A percentile compares a stretch with the other conserved stretches of the same genome.
phyloP scores from a whole-genome alignment of 2,329 filamentous ascomycete genomes.

The Chaetomium globosum region DNA sequence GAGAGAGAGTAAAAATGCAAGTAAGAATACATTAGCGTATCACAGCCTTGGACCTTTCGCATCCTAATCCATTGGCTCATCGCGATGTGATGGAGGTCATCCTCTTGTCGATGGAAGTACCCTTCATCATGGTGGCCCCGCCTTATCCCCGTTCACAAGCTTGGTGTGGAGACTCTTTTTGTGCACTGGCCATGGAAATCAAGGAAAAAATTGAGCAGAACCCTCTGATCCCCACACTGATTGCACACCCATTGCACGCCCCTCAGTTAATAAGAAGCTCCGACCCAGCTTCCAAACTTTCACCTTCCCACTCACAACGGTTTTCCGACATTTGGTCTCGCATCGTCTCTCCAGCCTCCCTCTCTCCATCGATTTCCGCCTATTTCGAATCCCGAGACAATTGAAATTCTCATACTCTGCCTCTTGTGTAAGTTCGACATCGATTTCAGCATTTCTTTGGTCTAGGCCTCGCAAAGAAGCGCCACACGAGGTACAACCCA shows the following conservation, averaged over 20 bases:
- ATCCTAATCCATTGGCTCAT: not conserved
- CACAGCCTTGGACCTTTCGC: not conserved
- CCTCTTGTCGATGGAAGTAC: not conserved
- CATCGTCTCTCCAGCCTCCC: constrained; percentile 4
- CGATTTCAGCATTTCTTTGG: constrained; percentile 3
- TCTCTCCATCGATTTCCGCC: not conserved
- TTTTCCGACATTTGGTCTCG: constrained; percentile 19
- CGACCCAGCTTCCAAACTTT: constrained; percentile 23
- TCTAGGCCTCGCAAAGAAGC: constrained; percentile 7
- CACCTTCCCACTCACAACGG: constrained; percentile 21
- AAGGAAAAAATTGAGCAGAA: constrained; percentile 34
- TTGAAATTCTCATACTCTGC: constrained; percentile 11
- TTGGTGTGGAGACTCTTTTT: constrained; percentile 26
- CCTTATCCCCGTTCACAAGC: constrained; percentile 9
- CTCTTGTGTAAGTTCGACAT: constrained; percentile 19
- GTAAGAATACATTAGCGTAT: not conserved
- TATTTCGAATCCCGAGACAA: constrained; percentile 7
- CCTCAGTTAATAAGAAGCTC: constrained; percentile 35
- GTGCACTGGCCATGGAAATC: constrained; percentile 31
- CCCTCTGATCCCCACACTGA: constrained; percentile 33
- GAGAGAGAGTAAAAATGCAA: not conserved
- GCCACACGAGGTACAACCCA: constrained; percentile 18
- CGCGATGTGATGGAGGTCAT: constrained; percentile 1
- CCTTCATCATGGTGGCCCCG: not conserved
- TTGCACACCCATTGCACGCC: constrained; percentile 28